Evolutionary conservation across 139 green algal species (phyloP).

Genomic region (Cymbomonas tetramitiformis): DNA sequence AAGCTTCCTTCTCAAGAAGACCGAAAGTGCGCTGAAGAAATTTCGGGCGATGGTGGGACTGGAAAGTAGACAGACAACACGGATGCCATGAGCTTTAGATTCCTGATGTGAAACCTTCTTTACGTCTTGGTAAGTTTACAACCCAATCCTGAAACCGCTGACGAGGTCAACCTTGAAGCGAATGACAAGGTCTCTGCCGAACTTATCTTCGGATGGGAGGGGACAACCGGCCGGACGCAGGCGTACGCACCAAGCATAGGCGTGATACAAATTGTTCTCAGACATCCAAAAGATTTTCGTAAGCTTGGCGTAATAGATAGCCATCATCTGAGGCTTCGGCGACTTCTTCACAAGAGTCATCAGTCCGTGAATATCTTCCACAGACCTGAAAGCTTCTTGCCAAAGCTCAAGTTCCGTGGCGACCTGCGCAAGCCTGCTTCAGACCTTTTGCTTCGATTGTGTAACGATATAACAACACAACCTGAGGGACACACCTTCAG

Average conservation of each 20-base stretch:
- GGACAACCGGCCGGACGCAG: too few relatives aligned
- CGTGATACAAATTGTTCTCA: constrained; percentile 78
- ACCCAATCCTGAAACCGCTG: constrained; percentile 70
- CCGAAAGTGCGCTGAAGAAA: too few relatives aligned
- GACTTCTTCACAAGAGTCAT: constrained; percentile 63
- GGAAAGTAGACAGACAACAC: constrained; percentile 49
- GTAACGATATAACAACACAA: too few relatives aligned
- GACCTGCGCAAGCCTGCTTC: too few relatives aligned
- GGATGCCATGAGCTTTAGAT: constrained; percentile 41
- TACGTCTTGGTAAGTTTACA: constrained; percentile 40
- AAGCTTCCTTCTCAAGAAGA: too few relatives aligned
- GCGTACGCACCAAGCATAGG: constrained; percentile 84
- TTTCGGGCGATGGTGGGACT: too few relatives aligned
- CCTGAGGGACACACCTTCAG: too few relatives aligned
- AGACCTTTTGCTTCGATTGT: too few relatives aligned
- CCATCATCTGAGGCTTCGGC: constrained; percentile 84
- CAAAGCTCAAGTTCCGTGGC: constrained; percentile 90
- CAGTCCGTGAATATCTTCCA: constrained; percentile 93
- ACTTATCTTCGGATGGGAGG: too few relatives aligned
- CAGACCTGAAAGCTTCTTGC: constrained; percentile 92
- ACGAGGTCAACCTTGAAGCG: constrained; percentile 78
- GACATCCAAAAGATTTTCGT: constrained; percentile 80
- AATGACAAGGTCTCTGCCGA: constrained; percentile 54
- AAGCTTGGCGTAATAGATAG: constrained; percentile 82
- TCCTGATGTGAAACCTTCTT: constrained; percentile 73